Evolutionary conservation across 2,329 filamentous ascomycete genomes (phyloP), one percentile per base, ranked within the genome.

Genomic region (Arthroderma uncinatum): DNA sequence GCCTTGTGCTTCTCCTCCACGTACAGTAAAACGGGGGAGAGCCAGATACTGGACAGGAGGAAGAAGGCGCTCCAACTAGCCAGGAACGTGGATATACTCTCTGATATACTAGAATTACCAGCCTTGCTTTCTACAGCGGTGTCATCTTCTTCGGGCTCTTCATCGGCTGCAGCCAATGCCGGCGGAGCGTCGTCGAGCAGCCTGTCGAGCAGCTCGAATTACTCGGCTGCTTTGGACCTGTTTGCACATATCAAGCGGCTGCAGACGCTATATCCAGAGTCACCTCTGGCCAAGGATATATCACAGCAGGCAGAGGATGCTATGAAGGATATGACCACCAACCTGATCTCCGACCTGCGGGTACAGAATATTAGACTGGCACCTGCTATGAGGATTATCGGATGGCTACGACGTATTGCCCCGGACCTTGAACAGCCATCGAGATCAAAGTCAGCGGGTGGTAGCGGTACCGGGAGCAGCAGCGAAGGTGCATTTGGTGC

Each of bases 231-330:
- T 0, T 78, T 98, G 34, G 93, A 98, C 70, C 79, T 98, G 1
- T 87, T 95, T 67, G 86, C 88, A n/a, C 93, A 97, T 69, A 93
- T 96, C 67, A 88, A 89, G 64, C 83, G 93, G 6, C 78, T 98
- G 4, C 84, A 90, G 60, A 82, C 84, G 0, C 76, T 97, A 28
- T 95, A 96, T 68, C 87, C 91, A 0, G 78, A 84, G 55, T 95
- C 90, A 0, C 76, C 81, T 0, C 76, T 97, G 44, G 80, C 97
- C 25, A 78, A 78, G 16, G 85, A 86, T 23, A 84, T 97, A 19
- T 79, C 84, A 8, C 68, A 74, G 1, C 89, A 96, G 68, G 88
- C 92, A 8, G 89, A 95, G 64, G 83, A 83, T 55, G 88, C 89
- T 37, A 95, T 97, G 80, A 87, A 87, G 65, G 84, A 87, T 58